phyloP scores from a whole-genome alignment of 805 yeast species.

The Jamesozyma gamospora region DNA sequence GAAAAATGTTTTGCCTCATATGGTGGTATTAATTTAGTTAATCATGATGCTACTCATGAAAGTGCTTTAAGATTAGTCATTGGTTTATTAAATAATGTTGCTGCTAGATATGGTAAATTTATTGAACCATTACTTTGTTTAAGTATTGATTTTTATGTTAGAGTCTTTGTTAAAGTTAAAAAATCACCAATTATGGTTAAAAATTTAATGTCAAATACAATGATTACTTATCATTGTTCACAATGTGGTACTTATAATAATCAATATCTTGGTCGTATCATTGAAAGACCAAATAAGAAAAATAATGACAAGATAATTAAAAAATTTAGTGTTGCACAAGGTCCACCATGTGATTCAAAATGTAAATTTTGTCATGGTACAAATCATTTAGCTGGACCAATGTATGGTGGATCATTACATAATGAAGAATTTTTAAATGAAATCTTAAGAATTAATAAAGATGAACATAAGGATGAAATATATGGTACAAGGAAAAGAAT shows the following conservation, averaged over 20 bases:
- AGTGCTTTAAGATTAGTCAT: constrained; percentile 82
- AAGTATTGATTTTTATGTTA: constrained; percentile 86
- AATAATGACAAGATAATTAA: constrained; percentile 27
- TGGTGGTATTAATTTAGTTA: constrained; percentile 84
- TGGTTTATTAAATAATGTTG: constrained; percentile 63
- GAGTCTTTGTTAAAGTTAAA: constrained; percentile 71
- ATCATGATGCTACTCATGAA: constrained; percentile 78
- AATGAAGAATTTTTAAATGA: constrained; percentile 53
- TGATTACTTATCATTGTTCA: constrained; percentile 71
- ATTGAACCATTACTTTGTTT: constrained; percentile 81
- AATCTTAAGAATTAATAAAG: constrained; percentile 46
- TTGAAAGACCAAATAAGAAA: constrained; percentile 32
- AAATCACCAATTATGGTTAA: constrained; percentile 78
- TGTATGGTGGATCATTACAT: constrained; percentile 86
- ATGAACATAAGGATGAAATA: constrained; percentile 34
- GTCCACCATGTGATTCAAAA: constrained; percentile 47
- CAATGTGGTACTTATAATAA: constrained; percentile 70
- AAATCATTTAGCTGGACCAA: constrained; percentile 85
- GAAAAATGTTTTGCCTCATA: constrained; percentile 92
- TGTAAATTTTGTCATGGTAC: constrained; percentile 61
- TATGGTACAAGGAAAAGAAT: constrained; percentile 80
- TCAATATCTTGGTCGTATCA: constrained; percentile 66
- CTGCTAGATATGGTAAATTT: constrained; percentile 79
- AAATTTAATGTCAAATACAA: constrained; percentile 62
- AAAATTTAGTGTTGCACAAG: constrained; percentile 57